Conservation (phyloP, 352 stramenopile genomes). For the Pythium folliculosum region DNA sequence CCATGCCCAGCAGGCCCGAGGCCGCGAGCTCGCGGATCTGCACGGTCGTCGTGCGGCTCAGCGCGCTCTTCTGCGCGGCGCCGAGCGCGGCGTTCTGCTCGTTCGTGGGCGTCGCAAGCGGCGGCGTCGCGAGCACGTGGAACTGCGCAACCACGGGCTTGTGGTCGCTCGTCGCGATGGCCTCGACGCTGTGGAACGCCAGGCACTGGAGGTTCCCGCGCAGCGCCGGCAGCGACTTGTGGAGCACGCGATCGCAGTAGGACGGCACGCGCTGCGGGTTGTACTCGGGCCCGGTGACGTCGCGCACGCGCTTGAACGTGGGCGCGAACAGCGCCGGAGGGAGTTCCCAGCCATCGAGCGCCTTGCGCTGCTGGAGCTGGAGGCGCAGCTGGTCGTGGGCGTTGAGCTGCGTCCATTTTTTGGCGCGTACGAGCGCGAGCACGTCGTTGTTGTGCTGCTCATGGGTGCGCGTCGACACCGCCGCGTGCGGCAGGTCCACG, state of each 20-base stretch:
- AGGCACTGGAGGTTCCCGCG: slow-evolving; percentile 53
- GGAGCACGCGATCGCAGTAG: slow-evolving; percentile 83
- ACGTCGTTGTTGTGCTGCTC: slow-evolving; percentile 75
- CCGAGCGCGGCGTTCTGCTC: slow-evolving; percentile 24
- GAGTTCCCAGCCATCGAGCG: slow-evolving; percentile 67
- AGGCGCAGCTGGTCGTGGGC: slow-evolving; percentile 79
- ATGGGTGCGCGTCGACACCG: slow-evolving; percentile 33
- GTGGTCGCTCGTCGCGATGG: slow-evolving; percentile 81
- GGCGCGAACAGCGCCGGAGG: slow-evolving; percentile 65
- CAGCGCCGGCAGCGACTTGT: slow-evolving; percentile 75
- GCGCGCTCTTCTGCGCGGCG: slow-evolving; percentile 18
- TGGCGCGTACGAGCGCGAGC: slow-evolving; percentile 28
- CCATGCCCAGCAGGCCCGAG: slow-evolving; percentile 66
- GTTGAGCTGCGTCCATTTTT: slow-evolving; percentile 67
- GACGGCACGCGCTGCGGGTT: slow-evolving; percentile 77
- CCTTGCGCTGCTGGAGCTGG: slow-evolving; percentile 57
- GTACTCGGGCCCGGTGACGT: slow-evolving; percentile 39
- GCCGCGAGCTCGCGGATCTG: slow-evolving; percentile 64
- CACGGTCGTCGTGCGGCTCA: slow-evolving; percentile 46
- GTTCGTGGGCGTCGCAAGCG: slow-evolving; percentile 19
- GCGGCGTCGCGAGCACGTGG: slow-evolving; percentile 39
- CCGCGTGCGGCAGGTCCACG: slow-evolving; percentile 67
- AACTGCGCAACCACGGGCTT: slow-evolving; percentile 77
- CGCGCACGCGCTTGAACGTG: slow-evolving; percentile 83
- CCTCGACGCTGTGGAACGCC: slow-evolving; percentile 58